Conservation (phyloP, 768 basidiomycete genomes). For the Lactarius sp. region DNA sequence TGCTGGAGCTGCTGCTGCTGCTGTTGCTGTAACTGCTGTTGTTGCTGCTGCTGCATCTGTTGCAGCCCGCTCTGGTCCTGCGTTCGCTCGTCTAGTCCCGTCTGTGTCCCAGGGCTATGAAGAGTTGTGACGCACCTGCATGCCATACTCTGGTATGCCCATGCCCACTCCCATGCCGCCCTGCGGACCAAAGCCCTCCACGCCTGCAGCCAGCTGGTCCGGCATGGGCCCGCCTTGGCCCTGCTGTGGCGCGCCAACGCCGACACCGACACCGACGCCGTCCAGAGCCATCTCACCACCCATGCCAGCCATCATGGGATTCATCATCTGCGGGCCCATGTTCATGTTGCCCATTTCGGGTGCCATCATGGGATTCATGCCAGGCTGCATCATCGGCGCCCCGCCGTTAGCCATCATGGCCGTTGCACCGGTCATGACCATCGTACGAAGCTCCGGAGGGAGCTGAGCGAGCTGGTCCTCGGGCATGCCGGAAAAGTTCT, state of each 20-base stretch:
- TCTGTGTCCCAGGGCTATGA: neutral
- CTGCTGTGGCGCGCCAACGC: constrained; percentile 26
- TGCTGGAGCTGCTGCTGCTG: constrained; percentile 59
- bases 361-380: constrained; percentile 31
- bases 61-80: constrained; percentile 41
- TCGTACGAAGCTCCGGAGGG: constrained; percentile 76
- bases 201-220: constrained; percentile 25
- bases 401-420: constrained; percentile 69
- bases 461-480: constrained; percentile 76
- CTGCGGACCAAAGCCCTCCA: constrained; percentile 20
- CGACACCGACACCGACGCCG: constrained; percentile 20
- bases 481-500: constrained; percentile 80
- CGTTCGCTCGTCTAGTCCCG: neutral
- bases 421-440: constrained; percentile 81
- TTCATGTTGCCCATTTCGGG: constrained; percentile 24
- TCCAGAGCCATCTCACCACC: constrained; percentile 61
- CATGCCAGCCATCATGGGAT: constrained; percentile 78
- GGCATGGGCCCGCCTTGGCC: constrained; percentile 22
- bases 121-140: constrained; percentile 53
- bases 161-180: constrained; percentile 25
- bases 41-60: constrained; percentile 18
- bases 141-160: constrained; percentile 50
- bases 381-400: constrained; percentile 39
- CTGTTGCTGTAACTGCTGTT: constrained; percentile 1
- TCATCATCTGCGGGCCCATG: constrained; percentile 36